Percentiles rank a stretch among this genome's conserved stretches.
phyloP scores from a whole-genome alignment of 116 monocot species.

The Dioscorea cayenensis region DNA sequence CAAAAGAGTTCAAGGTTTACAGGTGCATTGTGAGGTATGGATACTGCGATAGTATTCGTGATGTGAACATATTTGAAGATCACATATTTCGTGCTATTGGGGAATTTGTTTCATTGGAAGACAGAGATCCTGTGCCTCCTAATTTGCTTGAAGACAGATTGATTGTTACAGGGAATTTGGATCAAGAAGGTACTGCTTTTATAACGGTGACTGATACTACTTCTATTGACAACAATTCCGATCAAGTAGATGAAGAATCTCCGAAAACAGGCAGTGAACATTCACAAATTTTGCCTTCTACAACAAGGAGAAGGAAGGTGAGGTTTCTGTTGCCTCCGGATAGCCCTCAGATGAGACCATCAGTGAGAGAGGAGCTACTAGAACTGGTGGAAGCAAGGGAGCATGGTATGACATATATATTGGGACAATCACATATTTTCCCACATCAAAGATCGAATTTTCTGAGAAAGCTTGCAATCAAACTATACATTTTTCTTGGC shows the following conservation, averaged over 20 bases:
- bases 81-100: neutral
- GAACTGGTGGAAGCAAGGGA: neutral
- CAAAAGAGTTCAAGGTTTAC: conserved; percentile 10
- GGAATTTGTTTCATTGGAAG: neutral
- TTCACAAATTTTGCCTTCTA: neutral
- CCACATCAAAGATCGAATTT: neutral
- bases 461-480: neutral
- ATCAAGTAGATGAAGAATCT: neutral
- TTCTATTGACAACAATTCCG: neutral
- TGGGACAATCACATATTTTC: neutral
- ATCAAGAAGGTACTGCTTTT: neutral
- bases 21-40: conserved; percentile 26
- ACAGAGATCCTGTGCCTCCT: neutral
- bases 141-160: neutral
- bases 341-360: neutral
- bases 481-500: neutral
- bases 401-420: neutral
- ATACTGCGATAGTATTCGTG: conserved; percentile 12
- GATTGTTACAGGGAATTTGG: neutral
- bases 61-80: conserved; percentile 20
- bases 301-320: neutral
- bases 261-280: neutral
- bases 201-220: neutral
- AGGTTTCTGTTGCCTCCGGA: neutral
- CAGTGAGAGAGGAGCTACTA: neutral